Conservation (phyloP, 495 filamentous ascomycete genomes). For the Hypoxylon subgilvum region DNA sequence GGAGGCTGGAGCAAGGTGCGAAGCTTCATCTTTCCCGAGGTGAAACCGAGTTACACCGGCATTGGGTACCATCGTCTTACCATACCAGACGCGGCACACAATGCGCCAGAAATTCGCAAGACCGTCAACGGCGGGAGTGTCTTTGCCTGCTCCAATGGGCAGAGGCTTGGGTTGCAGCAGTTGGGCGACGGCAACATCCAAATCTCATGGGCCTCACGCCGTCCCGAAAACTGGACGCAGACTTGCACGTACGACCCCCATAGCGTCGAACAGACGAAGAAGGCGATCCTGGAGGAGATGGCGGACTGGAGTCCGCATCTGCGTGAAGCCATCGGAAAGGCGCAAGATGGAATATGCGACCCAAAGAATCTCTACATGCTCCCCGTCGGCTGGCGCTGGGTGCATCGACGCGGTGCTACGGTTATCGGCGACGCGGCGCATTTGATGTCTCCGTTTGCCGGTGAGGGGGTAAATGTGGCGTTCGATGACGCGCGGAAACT, state of each 20-base stretch:
- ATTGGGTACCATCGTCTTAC: slow-evolving; percentile 46
- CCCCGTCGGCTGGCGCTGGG: slow-evolving; percentile 58
- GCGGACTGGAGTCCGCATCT: slow-evolving; percentile 41
- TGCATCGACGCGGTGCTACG: slow-evolving; percentile 54
- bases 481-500: slow-evolving; percentile 65
- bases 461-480: slow-evolving; percentile 65
- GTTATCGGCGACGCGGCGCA: slow-evolving; percentile 69
- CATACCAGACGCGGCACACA: slow-evolving; percentile 48
- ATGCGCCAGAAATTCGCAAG: slow-evolving; percentile 45
- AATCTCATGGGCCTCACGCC: slow-evolving; percentile 27
- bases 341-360: slow-evolving; percentile 20
- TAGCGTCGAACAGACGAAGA: slow-evolving; percentile 34
- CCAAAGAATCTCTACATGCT: slow-evolving; percentile 58
- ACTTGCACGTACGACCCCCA: slow-evolving; percentile 44
- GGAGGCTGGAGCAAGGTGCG: slow-evolving; percentile 54
- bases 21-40: slow-evolving; percentile 30
- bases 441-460: slow-evolving; percentile 66
- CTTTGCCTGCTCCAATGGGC: slow-evolving; percentile 49
- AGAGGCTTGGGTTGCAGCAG: slow-evolving; percentile 52
- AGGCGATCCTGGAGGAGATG: slow-evolving; percentile 36
- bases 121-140: slow-evolving; percentile 55
- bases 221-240: slow-evolving; percentile 47
- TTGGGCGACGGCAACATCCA: slow-evolving; percentile 53
- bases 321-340: slow-evolving; percentile 36
- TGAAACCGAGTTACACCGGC: slow-evolving; percentile 46